These are phyloP conservation scores for Anthostomella pinea DNA, from an alignment of 2,329 filamentous ascomycete species.

Conservation along the genomic window DNA sequence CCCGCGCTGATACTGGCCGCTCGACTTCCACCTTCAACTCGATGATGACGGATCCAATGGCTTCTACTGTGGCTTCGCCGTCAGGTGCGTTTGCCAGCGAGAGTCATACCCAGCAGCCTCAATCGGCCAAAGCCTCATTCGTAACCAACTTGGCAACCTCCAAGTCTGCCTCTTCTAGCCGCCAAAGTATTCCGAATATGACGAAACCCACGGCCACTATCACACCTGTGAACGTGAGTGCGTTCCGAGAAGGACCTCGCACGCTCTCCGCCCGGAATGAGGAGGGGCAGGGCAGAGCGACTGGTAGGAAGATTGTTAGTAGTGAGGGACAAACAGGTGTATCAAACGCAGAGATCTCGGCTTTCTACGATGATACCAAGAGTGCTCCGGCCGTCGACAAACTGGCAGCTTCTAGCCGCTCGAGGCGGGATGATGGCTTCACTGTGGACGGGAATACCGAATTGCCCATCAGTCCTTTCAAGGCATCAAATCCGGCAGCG, in stretches of 20 bases:
- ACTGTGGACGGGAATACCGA: slow-evolving; percentile 46
- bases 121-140: slow-evolving; percentile 47
- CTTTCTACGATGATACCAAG: slow-evolving; percentile 37
- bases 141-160: slow-evolving; percentile 41
- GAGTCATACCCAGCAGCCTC: slow-evolving; percentile 38
- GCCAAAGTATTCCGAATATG: slow-evolving; percentile 32
- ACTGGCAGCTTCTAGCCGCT: slow-evolving; percentile 24
- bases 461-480: slow-evolving; percentile 42
- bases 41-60: slow-evolving; percentile 29
- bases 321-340: slow-evolving; percentile 40
- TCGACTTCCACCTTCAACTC: slow-evolving; percentile 36
- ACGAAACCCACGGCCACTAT: slow-evolving; percentile 40
- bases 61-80: slow-evolving; percentile 37
- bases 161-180: slow-evolving; percentile 40
- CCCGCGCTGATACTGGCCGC: slow-evolving; percentile 39
- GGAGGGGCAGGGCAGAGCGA: slow-evolving; percentile 38
- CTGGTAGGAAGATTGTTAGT: slow-evolving; percentile 42
- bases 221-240: slow-evolving; percentile 48
- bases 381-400: slow-evolving; percentile 31
- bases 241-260: slow-evolving; percentile 46
- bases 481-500: slow-evolving; percentile 24
- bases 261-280: slow-evolving; percentile 39
- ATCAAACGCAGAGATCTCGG: slow-evolving; percentile 34
- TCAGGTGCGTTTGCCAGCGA: slow-evolving; percentile 37
- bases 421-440: slow-evolving; percentile 42